Evolutionary conservation across 371 early-diverging fungal genomes (phyloP).

Genomic region (Mucor circinelloides): DNA sequence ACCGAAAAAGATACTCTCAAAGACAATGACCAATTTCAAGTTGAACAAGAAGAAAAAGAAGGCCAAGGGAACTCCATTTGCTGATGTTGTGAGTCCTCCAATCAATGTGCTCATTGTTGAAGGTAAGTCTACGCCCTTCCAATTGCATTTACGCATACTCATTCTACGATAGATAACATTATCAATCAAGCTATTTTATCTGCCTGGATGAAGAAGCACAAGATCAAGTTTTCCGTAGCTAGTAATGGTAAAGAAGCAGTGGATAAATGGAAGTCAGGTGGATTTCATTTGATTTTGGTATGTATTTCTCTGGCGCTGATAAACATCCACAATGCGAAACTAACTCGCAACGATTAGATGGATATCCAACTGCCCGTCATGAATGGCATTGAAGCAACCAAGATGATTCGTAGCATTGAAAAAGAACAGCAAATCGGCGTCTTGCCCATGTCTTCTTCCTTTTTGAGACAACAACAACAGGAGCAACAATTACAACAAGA

Average conservation of each 20-base stretch:
- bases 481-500: background rate
- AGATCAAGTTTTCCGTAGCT: conserved; percentile 66
- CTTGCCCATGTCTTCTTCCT: conserved; percentile 34
- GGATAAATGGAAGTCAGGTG: conserved; percentile 62
- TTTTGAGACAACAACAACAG: conserved; percentile 12
- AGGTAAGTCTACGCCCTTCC: too few species aligned
- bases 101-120: conserved; percentile 77
- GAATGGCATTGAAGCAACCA: conserved; percentile 78
- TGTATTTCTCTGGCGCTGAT: background rate
- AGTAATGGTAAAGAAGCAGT: conserved; percentile 73
- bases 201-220: conserved; percentile 67
- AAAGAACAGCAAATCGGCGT: conserved; percentile 58
- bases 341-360: conserved; percentile 56
- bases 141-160: background rate
- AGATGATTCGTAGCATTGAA: conserved; percentile 66
- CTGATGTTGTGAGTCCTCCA: conserved; percentile 45
- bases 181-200: conserved; percentile 71
- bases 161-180: conserved; percentile 53
- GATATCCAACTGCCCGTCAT: conserved; percentile 79
- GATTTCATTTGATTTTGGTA: conserved; percentile 73
- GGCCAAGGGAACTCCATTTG: conserved; percentile 20
- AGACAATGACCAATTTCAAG: conserved; percentile 16
- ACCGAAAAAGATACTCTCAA: conserved; percentile 6
- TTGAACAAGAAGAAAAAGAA: conserved; percentile 23
- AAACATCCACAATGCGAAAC: too few species aligned